Conservation (phyloP, 306 rosid genomes). For the Medicago ruthenica region DNA sequence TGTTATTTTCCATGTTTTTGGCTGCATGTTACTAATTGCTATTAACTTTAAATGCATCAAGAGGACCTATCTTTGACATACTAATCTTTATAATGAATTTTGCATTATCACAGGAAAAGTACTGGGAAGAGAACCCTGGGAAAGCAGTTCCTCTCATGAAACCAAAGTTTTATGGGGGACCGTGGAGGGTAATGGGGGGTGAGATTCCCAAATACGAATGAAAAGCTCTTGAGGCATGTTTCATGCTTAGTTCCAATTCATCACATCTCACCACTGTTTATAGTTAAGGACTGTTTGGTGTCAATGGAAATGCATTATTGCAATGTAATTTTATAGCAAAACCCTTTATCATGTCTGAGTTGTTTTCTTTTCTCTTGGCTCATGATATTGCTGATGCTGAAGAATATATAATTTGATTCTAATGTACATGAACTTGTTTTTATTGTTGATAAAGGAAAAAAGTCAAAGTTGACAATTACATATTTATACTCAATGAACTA, state of each 20-base stretch:
- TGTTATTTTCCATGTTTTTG: not conserved
- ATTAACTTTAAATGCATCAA: not conserved
- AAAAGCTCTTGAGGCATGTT: constrained; percentile 39
- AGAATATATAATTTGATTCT: not conserved
- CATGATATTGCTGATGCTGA: not conserved
- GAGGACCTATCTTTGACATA: not conserved
- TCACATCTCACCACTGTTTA: not conserved
- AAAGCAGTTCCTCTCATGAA: constrained; percentile 76
- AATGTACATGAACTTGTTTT: not conserved
- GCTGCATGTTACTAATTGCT: not conserved
- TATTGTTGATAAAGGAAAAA: not conserved
- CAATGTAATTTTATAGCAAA: not conserved
- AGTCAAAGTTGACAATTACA: constrained; percentile 13
- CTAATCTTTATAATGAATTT: not conserved
- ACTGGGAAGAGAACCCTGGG: constrained; percentile 94
- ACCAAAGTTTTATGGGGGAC: constrained; percentile 80
- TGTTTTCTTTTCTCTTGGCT: not conserved
- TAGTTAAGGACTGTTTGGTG: constrained; percentile 14
- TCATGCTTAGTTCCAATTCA: constrained; percentile 11
- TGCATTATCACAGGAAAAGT: constrained; percentile 68
- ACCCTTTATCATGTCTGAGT: not conserved
- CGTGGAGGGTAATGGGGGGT: constrained; percentile 46
- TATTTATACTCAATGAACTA: constrained; percentile 10
- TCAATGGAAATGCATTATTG: not conserved
- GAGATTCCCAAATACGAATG: constrained; percentile 48